These are phyloP conservation scores for Metschnikowia lachancei DNA, from an alignment of 805 yeast genomes.

Conservation along the genomic window DNA sequence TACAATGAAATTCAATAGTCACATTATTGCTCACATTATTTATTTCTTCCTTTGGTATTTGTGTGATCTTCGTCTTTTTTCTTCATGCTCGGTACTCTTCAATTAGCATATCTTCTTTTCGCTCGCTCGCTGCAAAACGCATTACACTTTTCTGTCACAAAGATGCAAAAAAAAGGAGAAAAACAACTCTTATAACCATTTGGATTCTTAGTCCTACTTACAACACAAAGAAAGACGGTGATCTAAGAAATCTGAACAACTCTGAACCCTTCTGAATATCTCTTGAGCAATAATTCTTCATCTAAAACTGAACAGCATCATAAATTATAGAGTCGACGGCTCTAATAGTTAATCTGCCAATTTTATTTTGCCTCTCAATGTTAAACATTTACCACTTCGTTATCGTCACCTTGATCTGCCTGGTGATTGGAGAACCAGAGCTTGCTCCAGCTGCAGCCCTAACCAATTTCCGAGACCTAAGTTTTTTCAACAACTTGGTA, in stretches of 20 bases:
- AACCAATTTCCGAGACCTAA: constrained; percentile 8
- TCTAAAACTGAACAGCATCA: no score
- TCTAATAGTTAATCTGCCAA: not conserved
- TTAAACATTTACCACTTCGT: not conserved
- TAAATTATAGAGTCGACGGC: not conserved
- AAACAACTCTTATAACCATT: not conserved
- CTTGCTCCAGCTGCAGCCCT: constrained; percentile 1
- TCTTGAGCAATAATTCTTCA: no score
- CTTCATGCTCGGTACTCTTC: no score
- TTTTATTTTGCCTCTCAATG: not conserved
- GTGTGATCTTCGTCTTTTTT: no score
- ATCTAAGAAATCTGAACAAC: not conserved
- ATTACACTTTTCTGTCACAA: not conserved
- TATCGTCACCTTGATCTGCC: not conserved
- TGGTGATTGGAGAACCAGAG: constrained; percentile 1
- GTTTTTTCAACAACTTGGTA: constrained; percentile 10
- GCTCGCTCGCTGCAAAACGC: not conserved
- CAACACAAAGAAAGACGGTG: constrained; percentile 2
- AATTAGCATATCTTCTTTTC: not conserved
- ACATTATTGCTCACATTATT: no score
- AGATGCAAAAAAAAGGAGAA: constrained; percentile 1
- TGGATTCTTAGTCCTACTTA: not conserved
- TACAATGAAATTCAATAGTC: no score
- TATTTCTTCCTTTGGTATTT: no score
- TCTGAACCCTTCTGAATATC: not conserved